Base-by-base conservation (phyloP, 371 early-diverging fungal species). In the Mortierella sp. region DNA sequence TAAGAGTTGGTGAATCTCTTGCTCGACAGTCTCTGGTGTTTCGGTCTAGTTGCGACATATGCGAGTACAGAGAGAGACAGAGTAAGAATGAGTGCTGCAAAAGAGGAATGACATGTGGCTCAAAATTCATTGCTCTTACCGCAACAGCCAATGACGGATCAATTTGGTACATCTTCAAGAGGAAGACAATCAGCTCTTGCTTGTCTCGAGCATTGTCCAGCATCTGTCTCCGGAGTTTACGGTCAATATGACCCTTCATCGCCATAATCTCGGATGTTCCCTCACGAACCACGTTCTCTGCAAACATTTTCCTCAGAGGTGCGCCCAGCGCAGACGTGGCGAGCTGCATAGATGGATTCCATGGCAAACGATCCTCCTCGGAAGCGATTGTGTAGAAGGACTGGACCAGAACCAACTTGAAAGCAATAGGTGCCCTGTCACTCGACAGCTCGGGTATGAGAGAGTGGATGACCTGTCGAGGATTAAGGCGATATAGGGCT, bases 401-500 rank as follows among this genome's bases (percentile, higher is more conserved):
- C 59, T 89, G 91, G 25, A 92, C 92, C 24, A 94, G 69, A 29
- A 93, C 91, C 13, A 93, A 81, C 65, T 88, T 89, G 73, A 90
- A 94, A 17, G 88, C 71, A 7, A 84, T 85, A 0, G 93, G 92
- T 1, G 90, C 86, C n/a, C 80, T 83, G 1, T 86, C 85, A 55
- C 88, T 83, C 16, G 92, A 78, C 54, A 92, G 86, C n/a, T 85
- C 78, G 0, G 92, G 90, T 29, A 94, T 86, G 10, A 94, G 61
- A 2, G 83, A 84, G 19, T 87, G 83, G 57, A 94, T 69, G 17
- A 91, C 88, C 27, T 83, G 83, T 44, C 86, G 82, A 2, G 91
- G 89, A 67, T 94, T 92, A 25, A 91, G 60, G 19, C 91, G 89
- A 61, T 90, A 92, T 68, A 93, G 83, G 24, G 94, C 91, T 0